Evolutionary conservation across 1,139 yeast species (phyloP), one percentile per base, ranked within the genome.

Genomic region (Saccharomyces hybrid): DNA sequence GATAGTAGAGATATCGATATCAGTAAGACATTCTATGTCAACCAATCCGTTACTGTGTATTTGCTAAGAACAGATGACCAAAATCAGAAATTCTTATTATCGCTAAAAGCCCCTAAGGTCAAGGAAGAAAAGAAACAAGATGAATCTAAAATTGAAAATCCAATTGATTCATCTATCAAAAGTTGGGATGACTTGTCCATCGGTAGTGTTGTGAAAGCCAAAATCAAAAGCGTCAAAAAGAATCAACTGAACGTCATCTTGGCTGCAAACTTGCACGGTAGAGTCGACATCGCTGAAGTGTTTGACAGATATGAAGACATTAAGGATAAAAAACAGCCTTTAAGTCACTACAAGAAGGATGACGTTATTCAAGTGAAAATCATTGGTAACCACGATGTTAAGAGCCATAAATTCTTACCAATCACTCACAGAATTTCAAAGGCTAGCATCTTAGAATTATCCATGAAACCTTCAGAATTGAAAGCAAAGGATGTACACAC

Each of bases 231-330:
- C 1, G 78, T 88, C 50, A 87, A 86, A 65, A 83, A 81, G 52
- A 83, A 90, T 11, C 95, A 88, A 71, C 75, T 91, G 63, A 84
- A 85, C 64, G 85, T 91, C 47, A 80, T 79, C 56, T 74, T 90
- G 54, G 91, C 95, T 51, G 95, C 86, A 57, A 85, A 86, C 65
- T 76, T 84, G 59, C 87, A 82, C 64, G 97, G 96, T 48, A 80
- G 95, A 67, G 74, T 91, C 54, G 96, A 88, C 65, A 77, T 85
- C 20, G 80, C 93, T 8, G 87, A 88, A 69, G 75, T 87, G 53
- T 86, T 81, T 71, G 84, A 82, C 52, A 62, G 69, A 0, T 72
- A 75, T 60, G 71, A 75, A 1, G 86, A 83, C 41, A 86, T 89
- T 52, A 73, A 76, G 55, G 83, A 88, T 65, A 70, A 70, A 41